phyloP scores from a whole-genome alignment of 2,329 filamentous ascomycete species.

The Myriosclerotinia scirpicola region DNA sequence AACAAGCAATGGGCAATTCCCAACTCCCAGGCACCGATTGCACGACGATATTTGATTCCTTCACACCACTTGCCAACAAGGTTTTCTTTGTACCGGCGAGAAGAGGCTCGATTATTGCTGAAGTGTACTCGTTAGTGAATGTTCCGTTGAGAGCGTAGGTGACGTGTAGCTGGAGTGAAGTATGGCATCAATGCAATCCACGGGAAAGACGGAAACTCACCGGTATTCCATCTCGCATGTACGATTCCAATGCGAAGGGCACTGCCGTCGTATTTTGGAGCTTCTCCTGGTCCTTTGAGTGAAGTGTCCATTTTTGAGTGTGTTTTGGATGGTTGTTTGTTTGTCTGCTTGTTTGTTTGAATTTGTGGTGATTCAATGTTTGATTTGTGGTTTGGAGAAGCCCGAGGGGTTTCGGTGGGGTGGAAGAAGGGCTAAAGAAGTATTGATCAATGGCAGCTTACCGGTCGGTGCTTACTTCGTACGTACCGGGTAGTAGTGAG shows the following conservation, averaged over 20 bases:
- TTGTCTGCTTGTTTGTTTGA: slow-evolving; percentile 1
- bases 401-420: slow-evolving; percentile 18
- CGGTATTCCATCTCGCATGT: slow-evolving; percentile 87
- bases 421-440: background rate
- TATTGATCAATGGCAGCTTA: too few relatives aligned
- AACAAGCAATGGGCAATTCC: slow-evolving; percentile 88
- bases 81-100: slow-evolving; percentile 77
- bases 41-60: slow-evolving; percentile 81
- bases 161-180: slow-evolving; percentile 15
- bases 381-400: slow-evolving; percentile 22
- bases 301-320: slow-evolving; percentile 33
- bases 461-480: too few relatives aligned
- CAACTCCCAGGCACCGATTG: slow-evolving; percentile 92
- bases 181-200: background rate
- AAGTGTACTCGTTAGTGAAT: slow-evolving; percentile 13
- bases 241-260: slow-evolving; percentile 88
- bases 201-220: slow-evolving; percentile 27
- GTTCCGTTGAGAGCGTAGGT: slow-evolving; percentile 1
- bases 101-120: slow-evolving; percentile 78
- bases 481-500: too few relatives aligned
- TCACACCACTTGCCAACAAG: slow-evolving; percentile 76
- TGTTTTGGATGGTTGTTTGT: background rate
- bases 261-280: slow-evolving; percentile 64
- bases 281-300: slow-evolving; percentile 61
- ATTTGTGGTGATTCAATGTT: slow-evolving; percentile 6